Base-by-base conservation (phyloP, 2,329 filamentous ascomycete genomes). In the Claviceps purpurea region DNA sequence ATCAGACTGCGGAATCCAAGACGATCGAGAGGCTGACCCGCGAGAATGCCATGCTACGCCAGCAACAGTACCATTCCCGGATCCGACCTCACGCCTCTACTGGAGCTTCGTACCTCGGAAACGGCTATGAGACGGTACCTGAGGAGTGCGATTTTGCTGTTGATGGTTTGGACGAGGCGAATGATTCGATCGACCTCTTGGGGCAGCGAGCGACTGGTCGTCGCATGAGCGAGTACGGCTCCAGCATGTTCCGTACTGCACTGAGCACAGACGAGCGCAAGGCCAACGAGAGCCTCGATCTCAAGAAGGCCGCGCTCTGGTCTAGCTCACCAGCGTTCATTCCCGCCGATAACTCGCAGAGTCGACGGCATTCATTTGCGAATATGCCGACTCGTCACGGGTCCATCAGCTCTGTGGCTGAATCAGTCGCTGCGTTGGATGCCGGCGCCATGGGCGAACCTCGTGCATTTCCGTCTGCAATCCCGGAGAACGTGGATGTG, bases 321-420 rank as follows among this genome's bases (percentile, higher is more conserved):
- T 83, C 86, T 57, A 85, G 78, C 58, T 81, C 82, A 5, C 73
- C 82, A n/a, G 81, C 79, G 1, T 85, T 87, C 62, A 76, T 78
- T 45, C 74, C 78, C 24, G 73, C 72, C 4, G 83, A 87, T 55
- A 72, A 81, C 34, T 79, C 83, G 13, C 85, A 89, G 60, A 89
- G 85, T 60, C 78, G 87, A 54, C 81, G 87, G 30, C 87, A 91
- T 65, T 91, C 87, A 1, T 88, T 93, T 62, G 87, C 81, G 50
- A 82, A 82, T 59, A 75, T 84, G 60, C 80, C 78, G 30, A 81
- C 79, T 26, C 74, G 81, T 14, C 81, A 84, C 57, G 77, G 74
- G 2, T 84, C 81, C 2, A 78, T 84, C 56, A 77, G 78, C 59
- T 83, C 80, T 30, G 69, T 80, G 50, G 73, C 73, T 48, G 80